These are phyloP conservation scores for Rhynchosporium agropyri DNA, from an alignment of 2,329 filamentous ascomycete genomes.

Conservation along the genomic window DNA sequence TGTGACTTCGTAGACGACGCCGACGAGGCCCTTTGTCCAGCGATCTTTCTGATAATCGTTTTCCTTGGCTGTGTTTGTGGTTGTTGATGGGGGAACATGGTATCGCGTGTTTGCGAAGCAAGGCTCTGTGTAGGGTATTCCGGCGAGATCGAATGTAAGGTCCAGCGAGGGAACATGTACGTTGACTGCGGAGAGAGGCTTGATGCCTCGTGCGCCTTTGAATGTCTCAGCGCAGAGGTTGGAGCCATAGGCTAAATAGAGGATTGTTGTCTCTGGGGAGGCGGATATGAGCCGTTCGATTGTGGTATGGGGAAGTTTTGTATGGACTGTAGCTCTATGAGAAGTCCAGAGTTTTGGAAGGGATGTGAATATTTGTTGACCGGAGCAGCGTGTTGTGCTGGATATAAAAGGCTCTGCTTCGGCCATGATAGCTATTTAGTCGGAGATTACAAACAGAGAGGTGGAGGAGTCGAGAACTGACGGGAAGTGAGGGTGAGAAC, in stretches of 20 bases:
- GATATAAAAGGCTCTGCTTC: not conserved
- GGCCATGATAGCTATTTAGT: slow-evolving; percentile 15
- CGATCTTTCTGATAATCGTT: slow-evolving; percentile 53
- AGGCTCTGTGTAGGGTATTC: slow-evolving; percentile 83
- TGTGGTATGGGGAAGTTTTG: slow-evolving; percentile 24
- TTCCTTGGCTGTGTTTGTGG: slow-evolving; percentile 31
- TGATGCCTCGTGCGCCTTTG: slow-evolving; percentile 74
- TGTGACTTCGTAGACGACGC: slow-evolving; percentile 95
- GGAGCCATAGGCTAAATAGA: slow-evolving; percentile 90
- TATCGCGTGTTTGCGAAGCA: slow-evolving; percentile 85
- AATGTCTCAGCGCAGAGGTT: slow-evolving; percentile 85
- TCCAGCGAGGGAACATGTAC: slow-evolving; percentile 78
- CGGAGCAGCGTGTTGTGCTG: slow-evolving; percentile 1
- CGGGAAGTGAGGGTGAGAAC: not conserved
- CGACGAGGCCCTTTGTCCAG: slow-evolving; percentile 84
- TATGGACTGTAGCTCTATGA: not conserved
- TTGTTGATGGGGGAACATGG: slow-evolving; percentile 45
- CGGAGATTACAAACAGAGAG: not conserved
- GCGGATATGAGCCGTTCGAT: slow-evolving; percentile 25
- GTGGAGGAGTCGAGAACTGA: not conserved
- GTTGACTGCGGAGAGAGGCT: slow-evolving; percentile 77
- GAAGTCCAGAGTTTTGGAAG: slow-evolving; percentile 23
- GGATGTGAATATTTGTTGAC: slow-evolving; percentile 16
- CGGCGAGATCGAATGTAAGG: slow-evolving; percentile 83
- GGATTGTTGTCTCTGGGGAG: slow-evolving; percentile 58